These are phyloP conservation scores for Penicillium brevicompactum DNA, from an alignment of 2,329 filamentous ascomycete genomes.

Conservation along the genomic window DNA sequence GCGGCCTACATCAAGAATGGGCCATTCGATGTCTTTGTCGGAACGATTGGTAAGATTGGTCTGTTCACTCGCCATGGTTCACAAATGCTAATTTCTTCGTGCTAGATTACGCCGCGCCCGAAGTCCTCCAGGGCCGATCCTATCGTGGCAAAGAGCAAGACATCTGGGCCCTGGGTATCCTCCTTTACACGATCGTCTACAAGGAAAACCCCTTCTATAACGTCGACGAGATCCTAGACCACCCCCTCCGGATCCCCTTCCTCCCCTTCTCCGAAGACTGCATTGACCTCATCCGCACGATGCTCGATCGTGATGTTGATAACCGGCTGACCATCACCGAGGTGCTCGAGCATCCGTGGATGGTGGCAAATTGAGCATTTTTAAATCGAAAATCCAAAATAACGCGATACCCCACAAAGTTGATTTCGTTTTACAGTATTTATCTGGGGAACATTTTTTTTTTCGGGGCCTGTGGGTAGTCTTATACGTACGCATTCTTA, in stretches of 20 bases:
- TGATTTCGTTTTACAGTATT: slow-evolving; percentile 20
- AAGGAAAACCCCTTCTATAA: slow-evolving; percentile 99
- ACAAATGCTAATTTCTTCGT: not conserved
- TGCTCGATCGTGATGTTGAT: slow-evolving; percentile 89
- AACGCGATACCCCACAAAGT: slow-evolving; percentile 30
- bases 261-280: slow-evolving; percentile 71
- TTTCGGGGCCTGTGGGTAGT: slow-evolving; percentile 3
- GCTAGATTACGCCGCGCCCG: slow-evolving; percentile 94
- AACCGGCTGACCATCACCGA: slow-evolving; percentile 82
- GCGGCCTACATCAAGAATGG: slow-evolving; percentile 98
- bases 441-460: slow-evolving; percentile 9
- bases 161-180: slow-evolving; percentile 94
- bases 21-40: slow-evolving; percentile 98
- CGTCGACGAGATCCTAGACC: slow-evolving; percentile 98
- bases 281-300: slow-evolving; percentile 85
- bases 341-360: slow-evolving; percentile 88
- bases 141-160: slow-evolving; percentile 97
- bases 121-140: slow-evolving; percentile 87
- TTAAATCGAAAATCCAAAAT: slow-evolving; percentile 14
- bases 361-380: slow-evolving; percentile 31
- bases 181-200: slow-evolving; percentile 98
- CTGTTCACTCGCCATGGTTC: not conserved
- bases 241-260: slow-evolving; percentile 85
- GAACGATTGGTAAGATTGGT: slow-evolving; percentile 79
- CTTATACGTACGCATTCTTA: not conserved